These are phyloP conservation scores for Penicillium sp. DNA, from an alignment of 2,329 filamentous ascomycete species.

Conservation along the genomic window DNA sequence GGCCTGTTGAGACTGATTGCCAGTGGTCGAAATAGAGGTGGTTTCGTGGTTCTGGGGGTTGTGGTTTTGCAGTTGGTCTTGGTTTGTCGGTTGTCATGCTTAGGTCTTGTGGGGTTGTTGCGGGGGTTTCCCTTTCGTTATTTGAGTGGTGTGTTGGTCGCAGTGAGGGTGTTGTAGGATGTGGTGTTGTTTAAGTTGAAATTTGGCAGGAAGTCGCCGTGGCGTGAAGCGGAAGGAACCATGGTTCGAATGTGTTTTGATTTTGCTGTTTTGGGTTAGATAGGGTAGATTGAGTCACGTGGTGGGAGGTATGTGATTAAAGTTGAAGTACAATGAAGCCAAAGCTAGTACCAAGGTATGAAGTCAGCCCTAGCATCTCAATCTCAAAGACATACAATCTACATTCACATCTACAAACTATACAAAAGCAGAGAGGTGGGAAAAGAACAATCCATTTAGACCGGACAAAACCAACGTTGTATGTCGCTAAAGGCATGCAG, in stretches of 20 bases:
- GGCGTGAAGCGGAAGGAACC: conserved; percentile 18
- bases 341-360: not conserved
- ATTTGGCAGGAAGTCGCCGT: conserved; percentile 4
- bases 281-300: conserved; percentile 20
- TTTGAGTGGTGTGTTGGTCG: not conserved
- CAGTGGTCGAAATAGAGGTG: conserved; percentile 43
- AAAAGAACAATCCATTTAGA: conserved; percentile 7
- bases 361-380: not conserved
- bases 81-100: not conserved
- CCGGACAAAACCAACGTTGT: conserved; percentile 5
- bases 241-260: conserved; percentile 21
- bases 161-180: not conserved
- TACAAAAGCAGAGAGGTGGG: not conserved
- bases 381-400: not conserved
- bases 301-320: not conserved
- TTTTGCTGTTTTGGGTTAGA: conserved; percentile 29
- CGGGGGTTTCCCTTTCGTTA: not conserved
- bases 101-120: not conserved
- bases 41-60: conserved; percentile 18
- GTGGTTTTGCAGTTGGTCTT: not conserved
- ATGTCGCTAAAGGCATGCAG: conserved; percentile 11
- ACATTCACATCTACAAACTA: not conserved
- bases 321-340: not conserved
- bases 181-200: not conserved
- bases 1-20: conserved; percentile 72